Base-by-base conservation (phyloP, 805 yeast species). In the Candida adriatica region DNA sequence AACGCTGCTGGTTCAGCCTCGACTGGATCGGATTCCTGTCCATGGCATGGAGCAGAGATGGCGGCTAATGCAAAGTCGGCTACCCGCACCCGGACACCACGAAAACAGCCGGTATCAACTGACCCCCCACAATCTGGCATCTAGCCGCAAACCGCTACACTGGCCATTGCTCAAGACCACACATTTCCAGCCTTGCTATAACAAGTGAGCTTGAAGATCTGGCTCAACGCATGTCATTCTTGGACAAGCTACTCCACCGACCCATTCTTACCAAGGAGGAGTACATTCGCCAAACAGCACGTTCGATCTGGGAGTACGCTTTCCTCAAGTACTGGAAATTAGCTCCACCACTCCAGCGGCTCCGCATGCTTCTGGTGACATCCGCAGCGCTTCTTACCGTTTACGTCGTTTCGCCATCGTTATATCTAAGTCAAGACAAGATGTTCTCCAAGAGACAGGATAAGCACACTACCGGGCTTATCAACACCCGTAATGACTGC, bases 401-500 rank as follows among this genome's bases (percentile, higher is more conserved):
- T 10, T 60, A 60, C 50, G 40, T 60, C 17, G 20, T 56, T 13
- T 33, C 52, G 6, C 64, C 65, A 8, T 33, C 48, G 6, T 30
- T 55, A 46, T 28, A 41, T 28, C 31, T 38, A 22, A 29, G 45
- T 3, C 34, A 45, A 28, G 46, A 48, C 16, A 41, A 39, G 34
- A 53, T 50, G 58, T 49, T 55, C 34, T 43, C 66, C 61, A 70
- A 67, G 34, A 61, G 92, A 50, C 76, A 80, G 6, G 90, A 81
- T 43, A 78, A 71, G 42, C 64, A 73, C 48, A 80, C 95, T 8
- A 85, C 92, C 0, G 96, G 96, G 3, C 61, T 90, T 27, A 67
- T 78, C 43, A 92, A 90, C 55, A 65, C 78, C 41, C 71, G 88
- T 38, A 84, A 85, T 43, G 96, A 87, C 53, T 90, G 98, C 55